Evolutionary conservation across 495 filamentous ascomycete species (phyloP).

Genomic region (Penicillium lagena): DNA sequence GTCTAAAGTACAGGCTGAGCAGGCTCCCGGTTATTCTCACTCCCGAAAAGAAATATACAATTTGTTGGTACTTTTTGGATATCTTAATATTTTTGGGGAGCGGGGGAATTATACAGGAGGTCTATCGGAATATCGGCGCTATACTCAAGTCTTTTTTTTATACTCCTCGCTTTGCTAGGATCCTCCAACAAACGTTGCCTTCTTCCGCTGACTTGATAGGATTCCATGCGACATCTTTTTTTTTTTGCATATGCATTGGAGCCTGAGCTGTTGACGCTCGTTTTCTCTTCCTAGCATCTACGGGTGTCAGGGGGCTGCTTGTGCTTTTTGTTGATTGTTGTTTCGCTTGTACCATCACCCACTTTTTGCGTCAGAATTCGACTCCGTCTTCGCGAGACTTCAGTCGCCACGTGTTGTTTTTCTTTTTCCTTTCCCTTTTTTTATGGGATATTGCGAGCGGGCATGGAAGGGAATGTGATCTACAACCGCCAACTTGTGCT

Average conservation of each 20-base stretch:
- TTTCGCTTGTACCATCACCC: no score
- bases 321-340: no score
- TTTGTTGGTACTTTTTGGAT: slow-evolving; percentile 2
- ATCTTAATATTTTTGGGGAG: neutral
- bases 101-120: neutral
- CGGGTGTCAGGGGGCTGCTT: slow-evolving; percentile 9
- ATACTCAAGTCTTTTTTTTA: neutral
- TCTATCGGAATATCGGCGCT: neutral
- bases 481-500: slow-evolving; percentile 4
- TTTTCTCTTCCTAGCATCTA: slow-evolving; percentile 18
- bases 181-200: no score
- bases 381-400: neutral
- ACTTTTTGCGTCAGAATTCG: no score
- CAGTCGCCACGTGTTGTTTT: neutral
- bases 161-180: no score
- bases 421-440: slow-evolving; percentile 3
- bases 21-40: neutral
- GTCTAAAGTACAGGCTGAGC: neutral
- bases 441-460: no score
- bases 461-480: no score
- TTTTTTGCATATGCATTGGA: slow-evolving; percentile 22
- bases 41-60: neutral
- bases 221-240: neutral
- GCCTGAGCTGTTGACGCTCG: slow-evolving; percentile 20
- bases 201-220: no score